Base-by-base conservation (phyloP, 768 basidiomycete species). In the Tricholoma hemisulphureum region DNA sequence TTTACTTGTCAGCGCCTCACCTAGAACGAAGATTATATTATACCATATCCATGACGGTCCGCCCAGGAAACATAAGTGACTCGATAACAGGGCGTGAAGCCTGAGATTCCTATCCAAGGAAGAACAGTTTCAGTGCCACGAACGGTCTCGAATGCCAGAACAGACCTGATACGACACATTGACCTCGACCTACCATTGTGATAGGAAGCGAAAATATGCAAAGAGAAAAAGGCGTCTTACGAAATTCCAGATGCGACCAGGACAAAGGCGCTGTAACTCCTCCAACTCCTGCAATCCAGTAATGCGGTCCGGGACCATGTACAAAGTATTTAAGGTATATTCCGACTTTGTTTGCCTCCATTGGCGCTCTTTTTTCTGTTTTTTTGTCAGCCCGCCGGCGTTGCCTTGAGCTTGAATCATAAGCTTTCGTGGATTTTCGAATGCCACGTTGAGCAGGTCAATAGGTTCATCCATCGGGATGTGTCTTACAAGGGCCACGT, bases 11-110 rank as follows among this genome's bases (percentile, higher is more conserved):
- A 58, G 26, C 18, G 18, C 28, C 41, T 51, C 18, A 26, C 16
- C 46, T 32, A 7, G 24, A 53, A 21, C 18, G 11, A 14, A n/a
- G 10, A 20, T 11, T 18, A 21, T 9, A n/a, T 39, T 35, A 18
- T 8, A 94, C 95, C 61, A 98, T 72, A 68, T 99, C 97, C 88
- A 98, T 92, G 6, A 97, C 88, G 6, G 91, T 95, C 45, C 79
- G 78, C 18, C 84, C 80, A 9, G 93, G 93, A 61, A 78, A 78
- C 93, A 96, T 95, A 31, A 89, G 67, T 0, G 83, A 78, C 65
- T 91, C 85, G 0, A 95, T 80, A 0, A 63, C 56, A 20, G 77
- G 64, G 14, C 83, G 82, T 11, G 83, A 80, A 37, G 65, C 75
- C 71, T 80, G 83, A 43, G 84, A 88, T 69, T 94, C 92, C 86